phyloP scores from a whole-genome alignment of 2,329 filamentous ascomycete genomes.

The Diaporthe ilicicola region DNA sequence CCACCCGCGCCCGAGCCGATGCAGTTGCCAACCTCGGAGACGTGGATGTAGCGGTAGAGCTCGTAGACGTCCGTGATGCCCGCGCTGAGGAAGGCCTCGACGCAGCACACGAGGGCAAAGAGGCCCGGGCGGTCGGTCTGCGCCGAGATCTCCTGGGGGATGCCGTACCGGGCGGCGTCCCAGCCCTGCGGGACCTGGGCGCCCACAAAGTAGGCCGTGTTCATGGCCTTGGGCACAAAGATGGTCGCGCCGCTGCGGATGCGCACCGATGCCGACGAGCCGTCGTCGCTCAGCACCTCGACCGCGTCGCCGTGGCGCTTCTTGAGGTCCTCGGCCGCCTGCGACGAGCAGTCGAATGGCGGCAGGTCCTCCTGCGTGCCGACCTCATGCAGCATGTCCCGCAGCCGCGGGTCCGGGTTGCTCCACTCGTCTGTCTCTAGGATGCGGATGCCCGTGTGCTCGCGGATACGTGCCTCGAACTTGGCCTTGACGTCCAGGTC shows the following conservation, averaged over 20 bases:
- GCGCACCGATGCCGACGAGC: conserved; percentile 35
- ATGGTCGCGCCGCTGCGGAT: conserved; percentile 44
- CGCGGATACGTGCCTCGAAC: conserved; percentile 43
- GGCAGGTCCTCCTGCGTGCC: conserved; percentile 43
- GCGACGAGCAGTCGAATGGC: conserved; percentile 43
- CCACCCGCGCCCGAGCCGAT: conserved; percentile 46
- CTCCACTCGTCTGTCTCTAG: conserved; percentile 40
- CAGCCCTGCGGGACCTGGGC: conserved; percentile 48
- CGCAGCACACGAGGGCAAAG: conserved; percentile 42
- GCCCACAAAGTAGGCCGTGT: conserved; percentile 38
- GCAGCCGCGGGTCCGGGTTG: conserved; percentile 38
- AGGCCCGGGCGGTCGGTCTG: conserved; percentile 46
- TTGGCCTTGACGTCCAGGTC: conserved; percentile 43
- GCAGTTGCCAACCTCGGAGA: conserved; percentile 46
- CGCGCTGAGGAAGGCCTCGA: conserved; percentile 45
- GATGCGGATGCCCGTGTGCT: conserved; percentile 45
- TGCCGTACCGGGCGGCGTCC: conserved; percentile 45
- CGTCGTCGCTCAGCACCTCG: conserved; percentile 35
- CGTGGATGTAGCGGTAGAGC: conserved; percentile 45
- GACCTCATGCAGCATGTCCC: conserved; percentile 45
- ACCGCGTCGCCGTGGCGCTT: conserved; percentile 44
- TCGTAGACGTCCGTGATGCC: conserved; percentile 45
- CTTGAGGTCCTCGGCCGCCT: conserved; percentile 43
- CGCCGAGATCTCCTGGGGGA: conserved; percentile 45
- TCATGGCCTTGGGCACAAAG: conserved; percentile 43